Evolutionary conservation across 306 rosid species (phyloP).

Genomic region (Sophora flavescens): DNA sequence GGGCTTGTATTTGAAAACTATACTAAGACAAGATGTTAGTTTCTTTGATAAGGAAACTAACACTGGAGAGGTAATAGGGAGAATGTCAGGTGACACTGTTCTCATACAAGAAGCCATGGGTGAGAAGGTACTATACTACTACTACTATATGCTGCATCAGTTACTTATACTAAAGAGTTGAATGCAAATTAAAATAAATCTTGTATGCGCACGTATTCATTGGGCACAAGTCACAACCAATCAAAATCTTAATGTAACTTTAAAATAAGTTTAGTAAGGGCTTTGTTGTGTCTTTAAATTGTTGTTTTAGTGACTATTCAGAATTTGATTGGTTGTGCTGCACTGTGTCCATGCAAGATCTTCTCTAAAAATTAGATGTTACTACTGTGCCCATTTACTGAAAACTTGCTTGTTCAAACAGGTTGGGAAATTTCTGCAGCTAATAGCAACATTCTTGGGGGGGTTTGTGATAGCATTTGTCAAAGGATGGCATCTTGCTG

Average conservation of each 20-base stretch:
- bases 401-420: constrained; percentile 43
- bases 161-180: not conserved
- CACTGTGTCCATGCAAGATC: no score
- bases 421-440: constrained; percentile 81
- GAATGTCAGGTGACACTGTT: constrained; percentile 92
- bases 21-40: constrained; percentile 75
- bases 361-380: not conserved
- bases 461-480: constrained; percentile 75
- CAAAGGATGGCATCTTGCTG: constrained; percentile 83
- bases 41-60: constrained; percentile 85
- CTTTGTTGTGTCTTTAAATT: no score
- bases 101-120: constrained; percentile 95
- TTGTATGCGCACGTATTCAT: no score
- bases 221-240: no score
- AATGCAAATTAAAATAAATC: not conserved
- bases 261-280: no score
- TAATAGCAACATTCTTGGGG: constrained; percentile 65
- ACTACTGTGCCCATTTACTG: not conserved
- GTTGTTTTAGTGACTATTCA: no score
- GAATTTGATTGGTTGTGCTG: no score
- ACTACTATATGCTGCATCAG: constrained; percentile 1
- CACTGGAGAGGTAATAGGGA: constrained; percentile 83
- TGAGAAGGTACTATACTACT: constrained; percentile 62
- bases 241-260: no score
- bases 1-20: constrained; percentile 74